These are phyloP conservation scores for Diaporthe nobilis DNA, from an alignment of 2,329 filamentous ascomycete species.

Conservation along the genomic window DNA sequence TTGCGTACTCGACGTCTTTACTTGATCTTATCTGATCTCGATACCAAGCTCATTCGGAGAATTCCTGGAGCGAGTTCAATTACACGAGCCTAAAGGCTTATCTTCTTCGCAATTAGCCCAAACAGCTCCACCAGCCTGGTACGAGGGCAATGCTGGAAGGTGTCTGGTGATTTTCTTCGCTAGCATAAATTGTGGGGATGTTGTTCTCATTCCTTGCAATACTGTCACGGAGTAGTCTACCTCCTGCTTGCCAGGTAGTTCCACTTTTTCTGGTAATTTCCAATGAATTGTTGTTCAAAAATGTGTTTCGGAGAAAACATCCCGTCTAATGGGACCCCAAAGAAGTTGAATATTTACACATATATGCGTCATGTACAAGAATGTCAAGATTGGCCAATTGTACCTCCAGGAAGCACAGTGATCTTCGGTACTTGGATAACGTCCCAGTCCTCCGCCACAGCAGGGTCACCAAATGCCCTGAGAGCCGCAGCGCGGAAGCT, in stretches of 20 bases:
- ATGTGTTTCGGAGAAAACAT: no score
- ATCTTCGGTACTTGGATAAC: background rate
- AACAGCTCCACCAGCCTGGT: background rate
- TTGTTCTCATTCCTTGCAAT: background rate
- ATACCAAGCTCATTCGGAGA: background rate
- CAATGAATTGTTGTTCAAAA: background rate
- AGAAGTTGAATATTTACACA: background rate
- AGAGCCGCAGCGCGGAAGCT: slow-evolving; percentile 6
- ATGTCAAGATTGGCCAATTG: slow-evolving; percentile 4
- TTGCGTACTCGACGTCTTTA: no score
- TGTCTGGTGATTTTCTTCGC: slow-evolving; percentile 2
- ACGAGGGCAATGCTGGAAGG: background rate
- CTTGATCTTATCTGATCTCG: no score
- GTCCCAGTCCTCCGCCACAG: background rate
- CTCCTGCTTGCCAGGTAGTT: background rate
- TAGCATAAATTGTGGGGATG: slow-evolving; percentile 4
- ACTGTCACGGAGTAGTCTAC: background rate
- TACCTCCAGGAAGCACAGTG: slow-evolving; percentile 20
- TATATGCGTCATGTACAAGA: background rate
- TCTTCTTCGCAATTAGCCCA: no score
- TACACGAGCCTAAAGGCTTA: background rate
- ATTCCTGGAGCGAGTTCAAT: background rate
- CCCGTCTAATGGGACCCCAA: background rate
- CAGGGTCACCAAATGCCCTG: slow-evolving; percentile 7
- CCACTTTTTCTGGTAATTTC: background rate